phyloP scores from a whole-genome alignment of 805 yeast species.

The Candida arabinofermentans region DNA sequence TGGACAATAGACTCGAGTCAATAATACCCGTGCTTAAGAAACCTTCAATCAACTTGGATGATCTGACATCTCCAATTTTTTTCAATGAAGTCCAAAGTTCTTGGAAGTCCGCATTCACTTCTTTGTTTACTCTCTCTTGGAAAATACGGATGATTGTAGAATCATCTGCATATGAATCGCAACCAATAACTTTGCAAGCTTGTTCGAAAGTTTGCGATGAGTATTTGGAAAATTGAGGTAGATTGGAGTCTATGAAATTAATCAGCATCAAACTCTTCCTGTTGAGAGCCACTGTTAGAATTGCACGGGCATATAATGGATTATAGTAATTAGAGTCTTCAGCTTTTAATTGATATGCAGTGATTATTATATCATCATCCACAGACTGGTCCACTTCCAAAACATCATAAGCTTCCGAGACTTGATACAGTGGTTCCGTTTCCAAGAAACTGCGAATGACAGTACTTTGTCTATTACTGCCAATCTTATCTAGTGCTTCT shows the following conservation, averaged over 20 bases:
- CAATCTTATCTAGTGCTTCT: slow-evolving; percentile 37
- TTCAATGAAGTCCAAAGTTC: slow-evolving; percentile 55
- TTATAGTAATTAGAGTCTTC: slow-evolving; percentile 47
- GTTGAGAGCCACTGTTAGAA: slow-evolving; percentile 56
- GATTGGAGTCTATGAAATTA: slow-evolving; percentile 45
- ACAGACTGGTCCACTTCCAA: slow-evolving; percentile 49
- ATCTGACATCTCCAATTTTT: slow-evolving; percentile 48
- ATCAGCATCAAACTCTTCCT: slow-evolving; percentile 57
- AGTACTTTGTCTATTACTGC: slow-evolving; percentile 34
- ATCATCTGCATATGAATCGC: slow-evolving; percentile 50
- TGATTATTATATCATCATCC: slow-evolving; percentile 67
- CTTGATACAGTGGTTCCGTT: slow-evolving; percentile 44
- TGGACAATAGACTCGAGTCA: slow-evolving; percentile 55
- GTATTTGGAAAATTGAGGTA: slow-evolving; percentile 30
- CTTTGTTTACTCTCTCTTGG: slow-evolving; percentile 40
- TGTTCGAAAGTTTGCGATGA: slow-evolving; percentile 24
- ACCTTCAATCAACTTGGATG: slow-evolving; percentile 51
- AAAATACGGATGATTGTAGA: slow-evolving; percentile 50
- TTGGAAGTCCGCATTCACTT: slow-evolving; percentile 46
- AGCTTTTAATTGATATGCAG: slow-evolving; percentile 65
- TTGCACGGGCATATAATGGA: slow-evolving; percentile 47
- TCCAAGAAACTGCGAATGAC: slow-evolving; percentile 35
- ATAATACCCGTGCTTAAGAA: slow-evolving; percentile 60
- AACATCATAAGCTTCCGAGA: slow-evolving; percentile 45
- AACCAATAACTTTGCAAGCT: slow-evolving; percentile 48